Conservation (phyloP, 2,329 filamentous ascomycete genomes). For the Ceratocystis colombiana region DNA sequence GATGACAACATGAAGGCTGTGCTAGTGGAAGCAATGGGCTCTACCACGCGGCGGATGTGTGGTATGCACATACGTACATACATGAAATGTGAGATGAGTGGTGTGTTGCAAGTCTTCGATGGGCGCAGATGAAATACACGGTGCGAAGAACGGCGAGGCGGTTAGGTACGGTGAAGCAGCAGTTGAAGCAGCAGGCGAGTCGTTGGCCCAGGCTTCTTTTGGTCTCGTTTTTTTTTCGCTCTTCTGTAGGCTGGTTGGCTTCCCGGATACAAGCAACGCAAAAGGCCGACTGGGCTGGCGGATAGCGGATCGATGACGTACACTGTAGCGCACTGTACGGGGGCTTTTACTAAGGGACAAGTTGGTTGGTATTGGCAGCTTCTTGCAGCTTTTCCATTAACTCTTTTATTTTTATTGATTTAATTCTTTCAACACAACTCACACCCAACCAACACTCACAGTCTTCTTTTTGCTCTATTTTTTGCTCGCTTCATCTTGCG, state of each 20-base stretch:
- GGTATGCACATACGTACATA: neutral
- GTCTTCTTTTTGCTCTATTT: neutral
- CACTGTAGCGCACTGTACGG: constrained; percentile 15
- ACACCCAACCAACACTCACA: neutral
- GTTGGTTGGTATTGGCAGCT: neutral
- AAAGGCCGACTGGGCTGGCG: neutral
- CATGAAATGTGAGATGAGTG: neutral
- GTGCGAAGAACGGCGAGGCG: neutral
- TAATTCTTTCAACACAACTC: neutral
- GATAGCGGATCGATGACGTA: constrained; percentile 13
- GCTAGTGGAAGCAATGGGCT: neutral
- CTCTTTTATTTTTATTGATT: neutral
- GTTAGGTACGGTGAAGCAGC: too few species aligned
- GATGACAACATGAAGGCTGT: constrained; percentile 13
- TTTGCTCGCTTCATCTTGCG: neutral
- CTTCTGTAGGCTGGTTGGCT: neutral
- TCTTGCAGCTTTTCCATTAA: neutral
- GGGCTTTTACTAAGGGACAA: neutral
- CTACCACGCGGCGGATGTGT: neutral
- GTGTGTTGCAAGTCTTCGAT: neutral
- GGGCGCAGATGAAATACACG: neutral
- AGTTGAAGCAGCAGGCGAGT: too few species aligned
- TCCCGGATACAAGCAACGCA: neutral
- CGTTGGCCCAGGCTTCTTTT: neutral
- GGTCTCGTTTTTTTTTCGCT: neutral